These are phyloP conservation scores for Fomitopsis pulvina DNA, from an alignment of 768 basidiomycete genomes.

Conservation along the genomic window DNA sequence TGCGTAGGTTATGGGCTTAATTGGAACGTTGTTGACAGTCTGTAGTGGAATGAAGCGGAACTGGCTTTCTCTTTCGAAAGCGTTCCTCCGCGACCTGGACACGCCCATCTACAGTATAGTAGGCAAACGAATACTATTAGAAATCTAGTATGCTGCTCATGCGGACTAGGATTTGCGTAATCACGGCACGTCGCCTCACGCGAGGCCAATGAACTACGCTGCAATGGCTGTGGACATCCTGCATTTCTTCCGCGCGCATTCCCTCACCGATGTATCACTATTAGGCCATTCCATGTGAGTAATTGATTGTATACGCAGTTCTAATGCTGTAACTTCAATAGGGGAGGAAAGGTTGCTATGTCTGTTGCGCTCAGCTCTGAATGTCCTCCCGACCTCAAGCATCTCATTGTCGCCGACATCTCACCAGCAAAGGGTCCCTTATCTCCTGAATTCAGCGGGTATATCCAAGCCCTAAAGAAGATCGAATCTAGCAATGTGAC, in stretches of 20 bases:
- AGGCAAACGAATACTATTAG: constrained; percentile 12
- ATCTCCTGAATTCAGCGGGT: constrained; percentile 58
- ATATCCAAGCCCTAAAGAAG: constrained; percentile 67
- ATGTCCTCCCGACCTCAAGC: constrained; percentile 36
- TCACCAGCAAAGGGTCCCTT: constrained; percentile 55
- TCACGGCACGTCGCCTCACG: constrained; percentile 79
- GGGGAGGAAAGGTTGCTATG: constrained; percentile 87
- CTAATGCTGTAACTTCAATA: constrained; percentile 20
- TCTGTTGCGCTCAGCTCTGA: constrained; percentile 48
- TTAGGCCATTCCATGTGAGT: constrained; percentile 89
- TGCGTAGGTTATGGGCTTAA: constrained; percentile 9
- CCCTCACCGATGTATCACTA: constrained; percentile 57
- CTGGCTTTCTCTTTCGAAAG: constrained; percentile 77
- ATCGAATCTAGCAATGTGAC: constrained; percentile 54
- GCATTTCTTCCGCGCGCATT: constrained; percentile 51
- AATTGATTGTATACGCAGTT: background rate
- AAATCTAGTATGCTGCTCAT: background rate
- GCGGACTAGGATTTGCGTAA: constrained; percentile 73
- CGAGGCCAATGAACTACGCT: constrained; percentile 62
- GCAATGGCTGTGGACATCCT: constrained; percentile 78
- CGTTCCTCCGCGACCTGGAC: constrained; percentile 55
- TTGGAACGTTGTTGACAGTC: constrained; percentile 1
- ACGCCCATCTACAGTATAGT: constrained; percentile 74
- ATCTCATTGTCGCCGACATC: constrained; percentile 78
- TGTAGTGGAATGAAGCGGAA: constrained; percentile 83